Base-by-base conservation (phyloP, 345 rosid species). In the Orychophragmus violaceus region DNA sequence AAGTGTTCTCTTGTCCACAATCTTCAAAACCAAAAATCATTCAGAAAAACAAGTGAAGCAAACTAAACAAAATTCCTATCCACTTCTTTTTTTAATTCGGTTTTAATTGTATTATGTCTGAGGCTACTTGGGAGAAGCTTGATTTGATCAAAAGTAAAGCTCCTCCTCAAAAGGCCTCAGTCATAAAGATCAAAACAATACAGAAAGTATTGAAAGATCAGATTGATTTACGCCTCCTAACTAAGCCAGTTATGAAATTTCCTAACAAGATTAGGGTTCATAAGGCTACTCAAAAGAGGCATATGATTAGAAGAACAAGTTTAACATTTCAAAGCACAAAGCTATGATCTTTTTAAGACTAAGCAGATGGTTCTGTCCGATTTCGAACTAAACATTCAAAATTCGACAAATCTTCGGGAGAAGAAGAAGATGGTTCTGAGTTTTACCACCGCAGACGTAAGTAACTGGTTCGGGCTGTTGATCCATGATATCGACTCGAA, bases 381-480 rank as follows among this genome's bases (percentile, higher is more conserved):
- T 28, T 28, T 28, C 30, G 30, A 35, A 35, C n/a, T n/a, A n/a
- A n/a, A n/a, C n/a, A n/a, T n/a, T n/a, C n/a, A n/a, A n/a, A n/a
- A n/a, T n/a, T n/a, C 2, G 7, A 19, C 17, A 49, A 52, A 12
- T 3, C 28, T 54, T 23, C 4, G 18, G 36, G 9, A 35, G 23
- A 27, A 4, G 39, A 68, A 61, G 46, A 53, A 54, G 17, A 32
- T 5, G 16, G 42, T 11, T 54, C 33, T n/a, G 66, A 56, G 53
- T 13, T 9, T 17, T 54, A 84, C 96, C 98, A 70, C 95, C 95
- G 44, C 98, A 91, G 75, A 85, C 81, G 78, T 91, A 91, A 76
- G 84, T 85, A 7, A 91, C 95, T 6, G 90, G 96, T 59, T 91
- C 98, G 0, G 90, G 95, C 18, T 76, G 81, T 35, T 91, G 90